Percentiles rank a stretch among this genome's conserved stretches.
Conservation (phyloP, 495 filamentous ascomycete species). For the Haplographium delicatum region DNA sequence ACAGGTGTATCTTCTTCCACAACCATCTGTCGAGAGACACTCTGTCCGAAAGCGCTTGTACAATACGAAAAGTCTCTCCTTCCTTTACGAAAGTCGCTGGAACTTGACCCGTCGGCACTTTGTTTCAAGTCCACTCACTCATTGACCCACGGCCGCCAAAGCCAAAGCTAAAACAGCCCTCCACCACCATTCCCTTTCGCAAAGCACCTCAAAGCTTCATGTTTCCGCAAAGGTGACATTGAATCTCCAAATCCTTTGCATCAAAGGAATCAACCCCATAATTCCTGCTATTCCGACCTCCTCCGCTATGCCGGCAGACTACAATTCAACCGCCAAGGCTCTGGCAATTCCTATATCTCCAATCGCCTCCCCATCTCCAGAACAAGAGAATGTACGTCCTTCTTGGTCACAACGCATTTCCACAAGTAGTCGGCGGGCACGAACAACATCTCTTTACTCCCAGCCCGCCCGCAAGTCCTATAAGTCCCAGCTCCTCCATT, state of each 20-base stretch:
- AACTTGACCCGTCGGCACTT: conserved; percentile 1
- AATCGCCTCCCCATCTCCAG: conserved; percentile 24
- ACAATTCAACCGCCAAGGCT: conserved; percentile 58
- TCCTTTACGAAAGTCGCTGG: background rate
- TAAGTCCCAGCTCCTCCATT: conserved; percentile 41
- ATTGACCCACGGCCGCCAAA: too few species aligned
- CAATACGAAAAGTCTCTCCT: too few species aligned
- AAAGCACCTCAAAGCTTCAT: background rate
- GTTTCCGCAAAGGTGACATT: background rate
- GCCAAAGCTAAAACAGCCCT: too few species aligned
- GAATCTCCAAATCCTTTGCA: background rate
- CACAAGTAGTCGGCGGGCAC: conserved; percentile 26
- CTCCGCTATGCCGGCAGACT: conserved; percentile 48
- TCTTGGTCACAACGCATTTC: conserved; percentile 32
- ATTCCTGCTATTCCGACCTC: background rate
- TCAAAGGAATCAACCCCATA: background rate
- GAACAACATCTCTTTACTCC: conserved; percentile 22
- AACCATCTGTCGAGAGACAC: too few species aligned
- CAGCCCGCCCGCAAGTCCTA: conserved; percentile 29
- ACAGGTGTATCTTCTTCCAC: too few species aligned
- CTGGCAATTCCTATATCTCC: conserved; percentile 56
- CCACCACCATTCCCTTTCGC: too few species aligned
- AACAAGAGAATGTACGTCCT: conserved; percentile 9
- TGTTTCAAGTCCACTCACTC: conserved; percentile 6
- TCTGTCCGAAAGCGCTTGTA: too few species aligned